A percentile compares a stretch with the other conserved stretches of the same genome.
Evolutionary conservation across 2,329 filamentous ascomycete genomes (phyloP).

Genomic region (Alternaria metachromatica): DNA sequence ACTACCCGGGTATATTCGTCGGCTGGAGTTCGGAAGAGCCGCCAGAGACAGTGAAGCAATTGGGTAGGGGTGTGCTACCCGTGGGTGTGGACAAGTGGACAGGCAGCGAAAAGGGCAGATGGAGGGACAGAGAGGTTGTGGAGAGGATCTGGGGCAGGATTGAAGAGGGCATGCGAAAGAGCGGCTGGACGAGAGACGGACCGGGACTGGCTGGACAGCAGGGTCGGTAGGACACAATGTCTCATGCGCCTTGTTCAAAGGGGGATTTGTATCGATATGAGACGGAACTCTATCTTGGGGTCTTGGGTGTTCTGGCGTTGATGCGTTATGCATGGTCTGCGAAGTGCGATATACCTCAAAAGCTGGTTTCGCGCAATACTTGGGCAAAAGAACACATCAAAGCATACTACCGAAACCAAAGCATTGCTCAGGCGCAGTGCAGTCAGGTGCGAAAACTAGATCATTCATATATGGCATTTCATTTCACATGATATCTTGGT

Average conservation of each 20-base stretch:
- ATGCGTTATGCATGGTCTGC: slow-evolving; percentile 3
- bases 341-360: slow-evolving; percentile 5
- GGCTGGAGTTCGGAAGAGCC: slow-evolving; percentile 87
- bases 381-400: not conserved
- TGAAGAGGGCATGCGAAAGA: slow-evolving; percentile 83
- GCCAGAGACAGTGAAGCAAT: slow-evolving; percentile 78
- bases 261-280: slow-evolving; percentile 11
- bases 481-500: slow-evolving; percentile 1
- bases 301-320: slow-evolving; percentile 19
- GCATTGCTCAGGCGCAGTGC: not conserved
- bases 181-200: slow-evolving; percentile 80
- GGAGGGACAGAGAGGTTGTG: slow-evolving; percentile 90
- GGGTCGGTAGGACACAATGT: slow-evolving; percentile 13
- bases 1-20: slow-evolving; percentile 85
- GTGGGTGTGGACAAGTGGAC: slow-evolving; percentile 86
- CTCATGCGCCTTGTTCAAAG: not conserved
- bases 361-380: not conserved
- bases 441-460: not conserved
- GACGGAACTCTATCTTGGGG: not conserved
- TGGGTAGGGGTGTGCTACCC: slow-evolving; percentile 83
- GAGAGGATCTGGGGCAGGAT: slow-evolving; percentile 91
- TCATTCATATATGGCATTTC: not conserved
- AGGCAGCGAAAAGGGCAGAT: slow-evolving; percentile 61
- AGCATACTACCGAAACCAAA: not conserved
- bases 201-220: slow-evolving; percentile 53